These are phyloP conservation scores for Phaeodactylum tricornutum DNA, from an alignment of 108 stramenopile genomes.

Conservation along the genomic window DNA sequence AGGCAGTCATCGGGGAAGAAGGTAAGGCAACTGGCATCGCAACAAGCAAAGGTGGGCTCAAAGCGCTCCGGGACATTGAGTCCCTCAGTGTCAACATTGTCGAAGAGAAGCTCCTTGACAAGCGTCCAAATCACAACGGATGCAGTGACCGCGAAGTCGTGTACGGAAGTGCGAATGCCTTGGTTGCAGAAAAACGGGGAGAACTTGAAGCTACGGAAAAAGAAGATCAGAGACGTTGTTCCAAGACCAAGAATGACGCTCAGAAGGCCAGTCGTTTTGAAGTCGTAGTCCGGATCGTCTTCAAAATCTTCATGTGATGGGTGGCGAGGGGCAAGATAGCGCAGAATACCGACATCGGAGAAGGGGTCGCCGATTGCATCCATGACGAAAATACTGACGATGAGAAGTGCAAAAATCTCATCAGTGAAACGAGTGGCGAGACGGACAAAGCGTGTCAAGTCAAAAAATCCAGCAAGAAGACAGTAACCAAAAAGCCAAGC, in stretches of 20 bases:
- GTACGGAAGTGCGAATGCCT: conserved; percentile 18
- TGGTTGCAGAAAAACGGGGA: conserved; percentile 29
- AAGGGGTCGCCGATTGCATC: conserved; percentile 3
- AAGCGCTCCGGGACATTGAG: conserved; percentile 37
- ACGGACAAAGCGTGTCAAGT: background rate
- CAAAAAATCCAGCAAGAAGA: conserved; percentile 8
- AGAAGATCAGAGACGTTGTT: conserved; percentile 20
- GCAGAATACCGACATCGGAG: conserved; percentile 7
- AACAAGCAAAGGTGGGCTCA: conserved; percentile 42
- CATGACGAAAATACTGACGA: conserved; percentile 35
- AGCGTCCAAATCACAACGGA: conserved; percentile 26
- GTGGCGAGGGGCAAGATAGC: conserved; percentile 18
- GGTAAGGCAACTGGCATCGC: conserved; percentile 17
- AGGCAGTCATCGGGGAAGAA: conserved; percentile 35
- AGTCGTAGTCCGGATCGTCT: conserved; percentile 18
- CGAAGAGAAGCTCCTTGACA: conserved; percentile 18
- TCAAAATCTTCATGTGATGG: conserved; percentile 17
- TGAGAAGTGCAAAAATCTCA: conserved; percentile 22
- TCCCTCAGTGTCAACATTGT: conserved; percentile 17
- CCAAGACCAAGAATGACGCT: conserved; percentile 27
- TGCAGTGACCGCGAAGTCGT: conserved; percentile 34
- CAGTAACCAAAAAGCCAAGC: conserved; percentile 19
- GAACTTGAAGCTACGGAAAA: conserved; percentile 27
- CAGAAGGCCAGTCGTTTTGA: conserved; percentile 21
- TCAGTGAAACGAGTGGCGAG: conserved; percentile 42